Conservation (phyloP, 164 flowering plant species). For the Santalum album region DNA sequence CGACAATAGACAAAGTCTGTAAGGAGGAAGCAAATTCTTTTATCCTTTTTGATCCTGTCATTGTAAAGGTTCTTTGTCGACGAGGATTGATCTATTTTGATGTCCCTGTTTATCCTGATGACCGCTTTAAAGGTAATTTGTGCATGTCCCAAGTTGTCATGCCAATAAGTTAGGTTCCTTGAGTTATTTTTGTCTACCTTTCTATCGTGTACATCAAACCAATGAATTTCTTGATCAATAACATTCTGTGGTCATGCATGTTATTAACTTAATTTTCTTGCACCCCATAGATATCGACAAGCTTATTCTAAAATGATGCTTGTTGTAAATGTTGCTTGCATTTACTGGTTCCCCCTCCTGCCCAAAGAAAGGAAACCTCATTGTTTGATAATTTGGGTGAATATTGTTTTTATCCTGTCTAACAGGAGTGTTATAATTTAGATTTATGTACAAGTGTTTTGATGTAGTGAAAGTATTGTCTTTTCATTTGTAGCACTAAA, state of each 20-base stretch:
- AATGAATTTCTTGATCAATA: background rate
- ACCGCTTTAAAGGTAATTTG: slow-evolving; percentile 84
- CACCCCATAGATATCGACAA: too few species aligned
- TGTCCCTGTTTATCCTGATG: slow-evolving; percentile 94
- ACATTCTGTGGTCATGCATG: background rate
- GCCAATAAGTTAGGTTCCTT: background rate
- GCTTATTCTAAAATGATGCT: too few species aligned
- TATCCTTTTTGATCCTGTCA: slow-evolving; percentile 78
- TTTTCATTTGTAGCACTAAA: too few species aligned
- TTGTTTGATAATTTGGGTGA: too few species aligned
- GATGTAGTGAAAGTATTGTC: too few species aligned
- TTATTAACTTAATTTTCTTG: background rate
- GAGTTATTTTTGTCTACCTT: background rate
- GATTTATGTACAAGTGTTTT: too few species aligned
- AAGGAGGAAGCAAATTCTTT: slow-evolving; percentile 96
- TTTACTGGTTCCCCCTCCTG: too few species aligned
- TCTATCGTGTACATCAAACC: background rate
- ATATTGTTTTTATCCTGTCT: too few species aligned
- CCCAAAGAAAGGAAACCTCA: too few species aligned
- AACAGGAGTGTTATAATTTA: too few species aligned
- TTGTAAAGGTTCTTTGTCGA: slow-evolving; percentile 68
- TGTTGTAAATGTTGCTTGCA: too few species aligned
- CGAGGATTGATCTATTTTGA: slow-evolving; percentile 92
- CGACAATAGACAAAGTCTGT: slow-evolving; percentile 90
- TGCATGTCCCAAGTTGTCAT: background rate